Evolutionary conservation across 2,329 filamentous ascomycete genomes (phyloP), one percentile per base, ranked within the genome.

Genomic region (Fusarium decemcellulare): DNA sequence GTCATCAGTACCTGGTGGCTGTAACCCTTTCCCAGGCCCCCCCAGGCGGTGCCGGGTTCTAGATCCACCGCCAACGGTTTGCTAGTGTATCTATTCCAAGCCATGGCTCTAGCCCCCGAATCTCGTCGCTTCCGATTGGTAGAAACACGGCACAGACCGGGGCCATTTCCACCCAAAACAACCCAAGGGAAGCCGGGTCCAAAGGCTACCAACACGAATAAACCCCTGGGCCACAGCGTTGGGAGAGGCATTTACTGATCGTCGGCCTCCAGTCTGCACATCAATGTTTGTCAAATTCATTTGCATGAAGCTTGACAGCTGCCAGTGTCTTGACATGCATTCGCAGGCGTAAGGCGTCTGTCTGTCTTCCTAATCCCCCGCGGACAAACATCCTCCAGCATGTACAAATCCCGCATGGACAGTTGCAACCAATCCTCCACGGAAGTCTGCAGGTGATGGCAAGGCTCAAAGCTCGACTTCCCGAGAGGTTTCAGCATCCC

Each of bases 91-190:
- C 37, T 42, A 16, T 53, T 18, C 4, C 50, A 52, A 40, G 50
- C 14, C 50, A 39, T 39, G 18, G 15, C 7, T 11, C 37, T 8
- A 40, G 37, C 23, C 27, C 18, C 27, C 18, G 10, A 32, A 18
- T 8, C 5, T 23, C 50, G 11, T 23, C 23, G n/a, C 50, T 40
- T 53, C 50, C 50, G 50, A 53, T 53, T 53, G 50, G 37, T 32
- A 40, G 16, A 23, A 16, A 30, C 34, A 18, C 15, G 50, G 36
- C 27, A 16, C 50, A 23, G 34, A 53, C 36, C 36, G 27, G 36
- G 16, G 34, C 50, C 50, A 18, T 42, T 42, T 42, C 39, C 39
- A 42, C 39, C 16, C 16, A 16, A 18, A 23, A 36, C 18, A 29
- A 52, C 32, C 48, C 16, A 36, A 34, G 30, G 34, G 10, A 15